Conservation (phyloP, 805 yeast species). For the Candida bentonensis region DNA sequence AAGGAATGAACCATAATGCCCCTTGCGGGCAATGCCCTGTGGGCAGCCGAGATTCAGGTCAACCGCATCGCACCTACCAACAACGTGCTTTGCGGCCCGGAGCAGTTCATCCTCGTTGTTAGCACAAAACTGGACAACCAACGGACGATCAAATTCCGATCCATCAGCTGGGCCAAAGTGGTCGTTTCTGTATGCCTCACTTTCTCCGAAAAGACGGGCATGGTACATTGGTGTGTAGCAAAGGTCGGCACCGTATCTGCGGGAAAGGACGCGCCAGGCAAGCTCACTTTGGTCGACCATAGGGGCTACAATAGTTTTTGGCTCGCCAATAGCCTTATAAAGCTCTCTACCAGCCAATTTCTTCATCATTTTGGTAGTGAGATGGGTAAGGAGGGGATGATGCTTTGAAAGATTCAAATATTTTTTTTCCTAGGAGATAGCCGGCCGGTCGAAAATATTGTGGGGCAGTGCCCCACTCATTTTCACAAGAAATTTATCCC, state of each 20-base stretch:
- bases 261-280: constrained; percentile 83
- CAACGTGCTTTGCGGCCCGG: constrained; percentile 68
- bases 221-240: constrained; percentile 97
- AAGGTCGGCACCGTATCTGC: constrained; percentile 82
- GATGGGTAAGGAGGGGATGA: no score
- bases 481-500: no score
- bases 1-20: constrained; percentile 86
- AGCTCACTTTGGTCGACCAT: constrained; percentile 97
- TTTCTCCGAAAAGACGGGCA: constrained; percentile 77
- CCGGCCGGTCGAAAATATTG: no score
- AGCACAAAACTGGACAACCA: constrained; percentile 92
- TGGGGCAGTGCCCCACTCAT: no score
- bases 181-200: constrained; percentile 62
- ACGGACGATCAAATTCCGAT: constrained; percentile 55
- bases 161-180: constrained; percentile 65
- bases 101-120: constrained; percentile 80
- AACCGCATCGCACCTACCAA: constrained; percentile 83
- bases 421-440: no score
- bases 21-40: constrained; percentile 91
- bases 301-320: constrained; percentile 85
- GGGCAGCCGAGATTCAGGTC: constrained; percentile 96
- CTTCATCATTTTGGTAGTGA: constrained; percentile 4
- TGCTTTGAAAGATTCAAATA: no score
- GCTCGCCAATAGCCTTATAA: constrained; percentile 54
- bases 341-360: constrained; percentile 50